Percentiles rank a stretch among this genome's conserved stretches.
Conservation (phyloP, 306 rosid genomes). For the Cucumis hystrix region DNA sequence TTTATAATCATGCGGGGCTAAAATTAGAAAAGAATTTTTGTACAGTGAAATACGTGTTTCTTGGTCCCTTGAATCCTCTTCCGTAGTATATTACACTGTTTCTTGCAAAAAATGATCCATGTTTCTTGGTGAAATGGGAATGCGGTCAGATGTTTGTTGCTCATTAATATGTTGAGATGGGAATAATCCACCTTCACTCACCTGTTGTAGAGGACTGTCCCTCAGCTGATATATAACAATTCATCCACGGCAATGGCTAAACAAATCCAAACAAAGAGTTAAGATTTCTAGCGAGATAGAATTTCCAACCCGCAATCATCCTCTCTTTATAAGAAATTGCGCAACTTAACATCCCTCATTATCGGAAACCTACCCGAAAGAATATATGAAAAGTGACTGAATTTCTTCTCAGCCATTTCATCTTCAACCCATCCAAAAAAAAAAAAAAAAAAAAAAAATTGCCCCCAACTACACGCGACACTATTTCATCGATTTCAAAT, state of each 20-base stretch:
- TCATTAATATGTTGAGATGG: not conserved
- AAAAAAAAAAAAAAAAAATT: no score
- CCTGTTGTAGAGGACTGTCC: not conserved
- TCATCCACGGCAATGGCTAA: not conserved
- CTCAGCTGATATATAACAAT: not conserved
- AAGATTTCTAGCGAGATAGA: not conserved
- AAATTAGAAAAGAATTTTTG: no score
- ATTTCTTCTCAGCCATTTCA: not conserved
- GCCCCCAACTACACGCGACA: not conserved
- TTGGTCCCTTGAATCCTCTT: no score
- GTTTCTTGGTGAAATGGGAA: no score
- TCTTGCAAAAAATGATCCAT: no score
- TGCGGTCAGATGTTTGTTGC: no score
- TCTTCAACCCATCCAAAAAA: not conserved
- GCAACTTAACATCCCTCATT: not conserved
- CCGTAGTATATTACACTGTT: no score
- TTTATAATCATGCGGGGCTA: no score
- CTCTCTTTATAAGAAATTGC: not conserved
- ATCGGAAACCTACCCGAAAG: not conserved
- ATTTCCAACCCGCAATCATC: not conserved
- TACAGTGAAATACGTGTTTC: no score
- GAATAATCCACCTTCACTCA: not conserved
- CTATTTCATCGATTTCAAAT: not conserved
- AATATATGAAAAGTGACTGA: not conserved
- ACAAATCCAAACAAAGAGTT: not conserved